Percentiles rank a stretch among this genome's conserved stretches.
Evolutionary conservation across 2,329 filamentous ascomycete genomes (phyloP).

Genomic region (Pseudogymnoascus sp.): DNA sequence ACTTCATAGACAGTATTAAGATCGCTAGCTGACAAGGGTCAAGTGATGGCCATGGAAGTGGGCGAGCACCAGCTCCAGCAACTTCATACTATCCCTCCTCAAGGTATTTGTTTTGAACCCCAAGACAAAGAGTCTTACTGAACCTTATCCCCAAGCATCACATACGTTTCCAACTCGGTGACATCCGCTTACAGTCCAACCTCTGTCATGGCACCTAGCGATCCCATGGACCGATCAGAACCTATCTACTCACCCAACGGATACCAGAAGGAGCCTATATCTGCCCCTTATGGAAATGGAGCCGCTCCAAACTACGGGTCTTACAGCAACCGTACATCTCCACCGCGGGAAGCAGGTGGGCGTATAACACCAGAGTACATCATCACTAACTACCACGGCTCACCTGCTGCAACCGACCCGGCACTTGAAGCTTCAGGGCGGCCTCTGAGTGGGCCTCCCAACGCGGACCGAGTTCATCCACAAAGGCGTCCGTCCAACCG

Average conservation of each 20-base stretch:
- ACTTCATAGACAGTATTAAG: conserved; percentile 11
- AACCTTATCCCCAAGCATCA: conserved; percentile 24
- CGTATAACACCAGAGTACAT: conserved; percentile 30
- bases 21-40: conserved; percentile 21
- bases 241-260: conserved; percentile 26
- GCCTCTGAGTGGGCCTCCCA: conserved; percentile 40
- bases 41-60: conserved; percentile 25
- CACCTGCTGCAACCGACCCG: conserved; percentile 55
- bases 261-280: conserved; percentile 25
- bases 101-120: conserved; percentile 25
- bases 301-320: conserved; percentile 26
- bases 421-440: conserved; percentile 46
- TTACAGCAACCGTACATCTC: conserved; percentile 23
- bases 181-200: conserved; percentile 24
- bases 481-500: conserved; percentile 71
- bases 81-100: conserved; percentile 26
- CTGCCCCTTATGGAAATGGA: conserved; percentile 25
- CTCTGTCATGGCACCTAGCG: conserved; percentile 18
- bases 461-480: conserved; percentile 40
- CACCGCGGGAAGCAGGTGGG: conserved; percentile 28
- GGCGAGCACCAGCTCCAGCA: conserved; percentile 15
- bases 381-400: conserved; percentile 40
- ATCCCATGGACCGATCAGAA: conserved; percentile 22
- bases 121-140: conserved; percentile 20
- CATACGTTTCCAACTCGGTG: conserved; percentile 23